Evolutionary conservation across 106 monocot species (phyloP).

Genomic region (Alisma plantagoaquatica): DNA sequence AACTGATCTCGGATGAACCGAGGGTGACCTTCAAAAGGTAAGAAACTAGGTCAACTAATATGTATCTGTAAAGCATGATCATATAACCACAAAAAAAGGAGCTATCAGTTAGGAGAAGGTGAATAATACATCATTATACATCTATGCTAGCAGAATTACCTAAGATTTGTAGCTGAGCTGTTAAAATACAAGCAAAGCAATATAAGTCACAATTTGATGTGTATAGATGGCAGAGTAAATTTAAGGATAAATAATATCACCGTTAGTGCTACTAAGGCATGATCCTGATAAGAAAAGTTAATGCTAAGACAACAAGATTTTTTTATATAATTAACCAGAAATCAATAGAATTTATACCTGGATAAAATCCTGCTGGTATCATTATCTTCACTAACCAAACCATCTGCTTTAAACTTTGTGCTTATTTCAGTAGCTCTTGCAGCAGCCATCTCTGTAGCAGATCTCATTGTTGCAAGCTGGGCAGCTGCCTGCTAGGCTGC

Average conservation of each 20-base stretch:
- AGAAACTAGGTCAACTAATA: not conserved
- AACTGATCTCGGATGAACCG: not conserved
- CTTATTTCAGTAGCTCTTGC: slow-evolving; percentile 96
- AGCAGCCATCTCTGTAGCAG: slow-evolving; percentile 93
- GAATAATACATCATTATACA: not conserved
- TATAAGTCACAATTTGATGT: not conserved
- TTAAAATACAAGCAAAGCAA: not conserved
- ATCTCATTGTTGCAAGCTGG: slow-evolving; percentile 94
- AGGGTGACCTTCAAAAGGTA: not conserved
- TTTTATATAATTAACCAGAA: not conserved
- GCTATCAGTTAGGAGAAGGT: not conserved
- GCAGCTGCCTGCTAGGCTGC: slow-evolving; percentile 87
- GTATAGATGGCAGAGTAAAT: not conserved
- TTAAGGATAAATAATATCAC: not conserved
- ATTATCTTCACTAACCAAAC: slow-evolving; percentile 39
- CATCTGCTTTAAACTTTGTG: slow-evolving; percentile 81
- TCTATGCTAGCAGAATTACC: not conserved
- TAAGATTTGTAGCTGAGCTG: not conserved
- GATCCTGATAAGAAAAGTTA: not conserved
- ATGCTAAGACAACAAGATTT: not conserved
- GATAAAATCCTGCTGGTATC: slow-evolving; percentile 44
- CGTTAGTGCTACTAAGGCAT: not conserved
- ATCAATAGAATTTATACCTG: slow-evolving; percentile 29
- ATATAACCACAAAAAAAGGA: not conserved
- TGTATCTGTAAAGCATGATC: not conserved